Evolutionary conservation across 116 monocot species (phyloP).

Genomic region (Iris pallida): DNA sequence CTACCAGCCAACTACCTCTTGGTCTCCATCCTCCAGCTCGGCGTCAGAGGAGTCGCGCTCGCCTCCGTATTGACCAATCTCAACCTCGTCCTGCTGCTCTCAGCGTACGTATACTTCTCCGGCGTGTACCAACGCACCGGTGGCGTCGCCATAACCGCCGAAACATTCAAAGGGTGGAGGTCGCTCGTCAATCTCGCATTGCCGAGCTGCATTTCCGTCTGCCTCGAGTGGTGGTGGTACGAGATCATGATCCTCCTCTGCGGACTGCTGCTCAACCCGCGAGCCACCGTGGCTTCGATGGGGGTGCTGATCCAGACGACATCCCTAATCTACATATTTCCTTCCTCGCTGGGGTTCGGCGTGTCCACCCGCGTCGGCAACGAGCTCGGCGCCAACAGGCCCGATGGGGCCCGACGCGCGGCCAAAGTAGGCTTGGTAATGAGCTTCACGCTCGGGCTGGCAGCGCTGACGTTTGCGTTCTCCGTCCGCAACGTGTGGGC

Average conservation of each 20-base stretch:
- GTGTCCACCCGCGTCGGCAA: slow-evolving; percentile 57
- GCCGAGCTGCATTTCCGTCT: slow-evolving; percentile 56
- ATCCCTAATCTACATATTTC: slow-evolving; percentile 56
- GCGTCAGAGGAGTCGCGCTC: slow-evolving; percentile 5
- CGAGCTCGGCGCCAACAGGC: slow-evolving; percentile 52
- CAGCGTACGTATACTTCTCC: neutral
- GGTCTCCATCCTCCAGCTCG: slow-evolving; percentile 4
- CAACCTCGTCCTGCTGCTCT: slow-evolving; percentile 1
- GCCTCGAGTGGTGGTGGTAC: slow-evolving; percentile 99
- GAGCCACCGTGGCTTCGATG: slow-evolving; percentile 55
- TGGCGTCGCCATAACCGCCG: slow-evolving; percentile 18
- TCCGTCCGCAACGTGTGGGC: slow-evolving; percentile 42
- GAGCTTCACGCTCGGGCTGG: slow-evolving; percentile 28
- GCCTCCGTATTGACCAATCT: neutral
- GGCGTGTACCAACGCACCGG: slow-evolving; percentile 24
- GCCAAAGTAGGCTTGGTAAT: slow-evolving; percentile 29
- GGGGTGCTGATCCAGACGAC: slow-evolving; percentile 57
- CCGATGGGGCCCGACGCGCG: slow-evolving; percentile 33
- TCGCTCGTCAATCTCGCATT: slow-evolving; percentile 35
- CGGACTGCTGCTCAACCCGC: slow-evolving; percentile 43
- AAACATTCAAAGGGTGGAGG: slow-evolving; percentile 24
- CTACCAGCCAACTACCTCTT: neutral
- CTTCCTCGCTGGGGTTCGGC: slow-evolving; percentile 45
- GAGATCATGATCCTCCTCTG: slow-evolving; percentile 75
- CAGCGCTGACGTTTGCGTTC: slow-evolving; percentile 33